Evolutionary conservation across 345 rosid genomes (phyloP).

Genomic region (Eutrema heterophyllum): DNA sequence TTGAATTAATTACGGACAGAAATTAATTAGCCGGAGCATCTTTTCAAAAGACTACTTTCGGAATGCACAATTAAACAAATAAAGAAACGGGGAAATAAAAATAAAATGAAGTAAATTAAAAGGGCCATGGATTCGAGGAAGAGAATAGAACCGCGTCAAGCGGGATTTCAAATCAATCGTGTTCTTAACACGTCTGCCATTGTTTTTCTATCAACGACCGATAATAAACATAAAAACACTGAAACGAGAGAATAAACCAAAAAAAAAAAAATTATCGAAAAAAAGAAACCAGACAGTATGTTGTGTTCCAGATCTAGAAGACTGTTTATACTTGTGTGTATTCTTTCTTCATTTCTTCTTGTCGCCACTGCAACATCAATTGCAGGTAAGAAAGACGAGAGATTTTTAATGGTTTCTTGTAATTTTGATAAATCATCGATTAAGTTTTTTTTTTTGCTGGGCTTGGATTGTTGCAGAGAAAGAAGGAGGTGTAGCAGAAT

Average conservation of each 20-base stretch:
- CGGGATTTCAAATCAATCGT: constrained; percentile 4
- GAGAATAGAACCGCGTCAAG: constrained; percentile 23
- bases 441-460: neutral
- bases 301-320: constrained; percentile 33
- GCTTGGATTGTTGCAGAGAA: constrained; percentile 23
- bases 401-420: neutral
- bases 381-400: constrained; percentile 23
- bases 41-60: neutral
- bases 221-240: neutral
- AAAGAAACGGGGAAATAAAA: neutral
- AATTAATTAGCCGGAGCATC: neutral
- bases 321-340: constrained; percentile 15
- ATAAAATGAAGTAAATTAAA: neutral
- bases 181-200: constrained; percentile 8
- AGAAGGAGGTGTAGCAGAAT: constrained; percentile 22
- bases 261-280: neutral
- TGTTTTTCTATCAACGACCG: neutral
- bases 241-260: neutral
- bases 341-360: constrained; percentile 30
- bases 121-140: constrained; percentile 8
- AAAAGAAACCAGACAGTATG: neutral
- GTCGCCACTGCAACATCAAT: constrained; percentile 25
- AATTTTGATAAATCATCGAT: neutral
- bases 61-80: neutral
- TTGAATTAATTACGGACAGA: neutral